A percentile compares a stretch with the other conserved stretches of the same genome.
These are phyloP conservation scores for Myriosclerotinia duriaeana DNA, from an alignment of 2,329 filamentous ascomycete species.

Conservation along the genomic window DNA sequence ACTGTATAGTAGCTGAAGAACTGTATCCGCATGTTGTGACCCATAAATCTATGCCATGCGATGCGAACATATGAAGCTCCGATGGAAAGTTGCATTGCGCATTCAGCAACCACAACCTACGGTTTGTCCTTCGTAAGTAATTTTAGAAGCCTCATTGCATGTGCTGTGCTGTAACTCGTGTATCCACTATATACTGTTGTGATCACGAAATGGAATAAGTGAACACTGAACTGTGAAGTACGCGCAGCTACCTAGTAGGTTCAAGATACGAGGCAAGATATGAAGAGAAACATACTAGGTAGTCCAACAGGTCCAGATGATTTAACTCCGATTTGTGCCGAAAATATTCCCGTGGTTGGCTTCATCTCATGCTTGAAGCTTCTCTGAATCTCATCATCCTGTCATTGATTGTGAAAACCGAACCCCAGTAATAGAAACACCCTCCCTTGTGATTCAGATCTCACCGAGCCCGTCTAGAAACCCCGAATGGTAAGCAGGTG, in stretches of 20 bases:
- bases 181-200: background rate
- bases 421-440: background rate
- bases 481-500: constrained; percentile 6
- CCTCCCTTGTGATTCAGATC: constrained; percentile 2
- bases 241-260: too few species aligned
- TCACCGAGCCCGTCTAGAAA: background rate
- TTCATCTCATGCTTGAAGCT: background rate
- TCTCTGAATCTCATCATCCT: background rate
- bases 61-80: constrained; percentile 20
- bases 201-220: background rate
- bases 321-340: background rate
- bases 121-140: background rate
- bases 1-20: background rate
- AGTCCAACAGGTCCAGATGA: constrained; percentile 11
- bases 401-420: background rate
- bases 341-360: background rate
- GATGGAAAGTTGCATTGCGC: constrained; percentile 14
- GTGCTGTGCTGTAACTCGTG: constrained; percentile 1
- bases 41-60: constrained; percentile 16
- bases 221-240: background rate
- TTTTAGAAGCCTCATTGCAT: constrained; percentile 18
- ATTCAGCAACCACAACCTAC: constrained; percentile 14
- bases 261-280: background rate
- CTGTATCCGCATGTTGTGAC: constrained; percentile 14
- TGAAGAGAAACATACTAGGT: background rate